These are phyloP conservation scores for Cnidoscolus chayamansa DNA, from an alignment of 441 rosid species.

Conservation along the genomic window DNA sequence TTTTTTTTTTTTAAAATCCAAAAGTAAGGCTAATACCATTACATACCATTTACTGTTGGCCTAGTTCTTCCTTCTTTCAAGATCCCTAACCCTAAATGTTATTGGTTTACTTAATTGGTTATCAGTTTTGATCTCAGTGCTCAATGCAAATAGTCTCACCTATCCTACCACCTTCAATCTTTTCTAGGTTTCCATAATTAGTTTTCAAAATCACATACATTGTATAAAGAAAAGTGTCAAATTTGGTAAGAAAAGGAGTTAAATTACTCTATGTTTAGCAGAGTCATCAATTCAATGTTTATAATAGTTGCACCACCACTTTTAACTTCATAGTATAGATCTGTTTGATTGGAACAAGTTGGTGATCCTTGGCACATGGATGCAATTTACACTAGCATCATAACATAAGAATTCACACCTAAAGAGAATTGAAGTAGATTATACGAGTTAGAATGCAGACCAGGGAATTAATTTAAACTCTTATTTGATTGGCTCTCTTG, in stretches of 20 bases:
- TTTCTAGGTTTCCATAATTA: neutral
- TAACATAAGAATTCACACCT: neutral
- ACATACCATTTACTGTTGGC: neutral
- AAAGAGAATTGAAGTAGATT: neutral
- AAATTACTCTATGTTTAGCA: neutral
- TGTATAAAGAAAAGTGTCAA: neutral
- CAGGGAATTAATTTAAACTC: neutral
- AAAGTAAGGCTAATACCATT: too few species aligned
- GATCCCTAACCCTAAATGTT: neutral
- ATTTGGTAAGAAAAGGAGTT: neutral
- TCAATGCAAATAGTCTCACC: slow-evolving; percentile 5
- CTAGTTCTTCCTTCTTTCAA: neutral
- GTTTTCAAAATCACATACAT: neutral
- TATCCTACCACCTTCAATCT: neutral
- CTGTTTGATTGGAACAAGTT: neutral
- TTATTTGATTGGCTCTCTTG: slow-evolving; percentile 2
- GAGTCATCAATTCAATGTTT: neutral
- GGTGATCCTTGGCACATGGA: neutral
- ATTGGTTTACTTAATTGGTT: slow-evolving; percentile 2
- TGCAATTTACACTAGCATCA: neutral
- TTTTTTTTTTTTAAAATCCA: too few species aligned
- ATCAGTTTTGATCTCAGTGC: slow-evolving; percentile 3
- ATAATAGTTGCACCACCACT: neutral
- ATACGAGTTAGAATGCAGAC: neutral
- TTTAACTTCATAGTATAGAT: neutral